Evolutionary conservation across 148 eudicot species (phyloP).

Genomic region (Heliamphora exappendiculata): DNA sequence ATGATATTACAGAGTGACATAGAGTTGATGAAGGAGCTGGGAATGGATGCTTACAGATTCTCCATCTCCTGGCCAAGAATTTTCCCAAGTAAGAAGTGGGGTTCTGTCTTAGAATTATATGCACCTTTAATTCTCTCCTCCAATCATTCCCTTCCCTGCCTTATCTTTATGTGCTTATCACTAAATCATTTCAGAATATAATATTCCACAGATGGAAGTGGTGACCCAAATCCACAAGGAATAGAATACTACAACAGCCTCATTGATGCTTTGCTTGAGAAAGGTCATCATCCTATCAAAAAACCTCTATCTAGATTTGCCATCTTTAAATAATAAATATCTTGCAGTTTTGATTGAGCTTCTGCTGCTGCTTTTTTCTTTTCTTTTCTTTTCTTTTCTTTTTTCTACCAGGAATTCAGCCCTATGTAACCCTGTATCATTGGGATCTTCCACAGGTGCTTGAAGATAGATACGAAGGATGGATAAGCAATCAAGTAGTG

Average conservation of each 20-base stretch:
- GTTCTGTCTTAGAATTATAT: neutral
- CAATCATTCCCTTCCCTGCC: neutral
- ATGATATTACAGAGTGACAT: slow-evolving; percentile 59
- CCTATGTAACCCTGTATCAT: slow-evolving; percentile 80
- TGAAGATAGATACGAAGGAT: slow-evolving; percentile 82
- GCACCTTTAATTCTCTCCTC: neutral
- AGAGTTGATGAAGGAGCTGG: slow-evolving; percentile 85
- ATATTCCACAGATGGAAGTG: slow-evolving; percentile 74
- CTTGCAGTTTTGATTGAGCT: neutral
- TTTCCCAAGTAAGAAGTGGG: slow-evolving; percentile 61
- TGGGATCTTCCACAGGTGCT: slow-evolving; percentile 98
- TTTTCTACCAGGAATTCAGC: slow-evolving; percentile 67
- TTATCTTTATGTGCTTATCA: neutral
- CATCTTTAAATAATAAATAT: neutral
- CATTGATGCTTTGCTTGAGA: slow-evolving; percentile 64
- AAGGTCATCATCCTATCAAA: slow-evolving; percentile 39
- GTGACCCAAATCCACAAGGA: slow-evolving; percentile 82
- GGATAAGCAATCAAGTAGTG: slow-evolving; percentile 67
- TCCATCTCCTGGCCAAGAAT: slow-evolving; percentile 95
- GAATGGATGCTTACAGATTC: slow-evolving; percentile 96
- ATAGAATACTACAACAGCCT: slow-evolving; percentile 72
- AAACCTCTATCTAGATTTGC: neutral
- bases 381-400: too few relatives aligned
- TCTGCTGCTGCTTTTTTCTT: slow-evolving; percentile 1
- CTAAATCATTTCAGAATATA: neutral